Percentiles rank a stretch among this genome's conserved stretches.
Conservation (phyloP, 805 yeast genomes). For the Hanseniaspora guilliermondii region DNA sequence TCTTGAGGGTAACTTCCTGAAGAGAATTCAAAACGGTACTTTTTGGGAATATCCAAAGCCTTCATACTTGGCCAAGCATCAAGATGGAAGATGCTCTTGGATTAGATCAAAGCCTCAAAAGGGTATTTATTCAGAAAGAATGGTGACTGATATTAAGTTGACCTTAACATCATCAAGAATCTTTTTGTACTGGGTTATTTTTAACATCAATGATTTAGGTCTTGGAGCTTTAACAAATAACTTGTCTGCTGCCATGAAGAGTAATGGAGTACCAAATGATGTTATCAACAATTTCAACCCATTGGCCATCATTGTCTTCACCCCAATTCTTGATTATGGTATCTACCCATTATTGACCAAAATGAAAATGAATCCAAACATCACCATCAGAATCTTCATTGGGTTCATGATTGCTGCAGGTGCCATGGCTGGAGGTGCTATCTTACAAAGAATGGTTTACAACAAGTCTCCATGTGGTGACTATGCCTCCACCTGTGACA, state of each 20-base stretch:
- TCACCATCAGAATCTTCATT: conserved; percentile 50
- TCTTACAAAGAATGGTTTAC: conserved; percentile 59
- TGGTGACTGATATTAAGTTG: conserved; percentile 35
- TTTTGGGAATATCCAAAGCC: conserved; percentile 36
- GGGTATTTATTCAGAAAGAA: conserved; percentile 28
- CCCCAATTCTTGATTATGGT: conserved; percentile 55
- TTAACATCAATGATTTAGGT: conserved; percentile 22
- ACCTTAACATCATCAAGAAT: conserved; percentile 36
- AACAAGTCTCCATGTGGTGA: conserved; percentile 63
- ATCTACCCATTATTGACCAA: conserved; percentile 43
- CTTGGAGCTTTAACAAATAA: conserved; percentile 14
- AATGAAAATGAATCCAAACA: conserved; percentile 44
- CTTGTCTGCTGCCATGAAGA: conserved; percentile 13
- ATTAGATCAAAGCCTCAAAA: conserved; percentile 20
- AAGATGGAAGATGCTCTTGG: conserved; percentile 14
- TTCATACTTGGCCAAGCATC: conserved; percentile 6
- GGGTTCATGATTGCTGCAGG: conserved; percentile 57
- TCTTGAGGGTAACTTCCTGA: conserved; percentile 33
- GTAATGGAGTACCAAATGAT: conserved; percentile 64
- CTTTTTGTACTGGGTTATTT: conserved; percentile 33
- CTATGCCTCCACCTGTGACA: conserved; percentile 43
- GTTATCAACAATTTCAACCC: conserved; percentile 66
- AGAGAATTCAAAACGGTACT: conserved; percentile 30
- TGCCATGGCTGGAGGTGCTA: conserved; percentile 66
- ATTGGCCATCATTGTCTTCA: conserved; percentile 60